Conservation (phyloP, 306 rosid genomes). For the Fragaria iinumae region DNA sequence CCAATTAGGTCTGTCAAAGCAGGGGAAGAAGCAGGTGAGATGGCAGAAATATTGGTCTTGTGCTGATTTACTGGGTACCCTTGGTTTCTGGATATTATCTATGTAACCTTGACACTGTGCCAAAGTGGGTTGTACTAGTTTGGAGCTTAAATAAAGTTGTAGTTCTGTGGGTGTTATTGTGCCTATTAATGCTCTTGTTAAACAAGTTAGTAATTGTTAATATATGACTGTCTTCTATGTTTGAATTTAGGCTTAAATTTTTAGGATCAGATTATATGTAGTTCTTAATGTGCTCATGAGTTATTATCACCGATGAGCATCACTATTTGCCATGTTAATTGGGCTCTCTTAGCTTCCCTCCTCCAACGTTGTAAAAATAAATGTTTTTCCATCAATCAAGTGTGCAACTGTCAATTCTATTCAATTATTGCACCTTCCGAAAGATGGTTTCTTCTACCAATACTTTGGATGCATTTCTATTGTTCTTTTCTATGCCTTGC, state of each 20-base stretch:
- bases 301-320: background rate
- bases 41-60: slow-evolving; percentile 21
- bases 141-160: background rate
- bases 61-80: slow-evolving; percentile 18
- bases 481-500: background rate
- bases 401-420: background rate
- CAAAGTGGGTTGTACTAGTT: background rate
- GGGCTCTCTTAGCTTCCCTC: no score
- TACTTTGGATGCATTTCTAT: background rate
- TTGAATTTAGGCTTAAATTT: background rate
- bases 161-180: background rate
- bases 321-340: background rate
- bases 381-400: background rate
- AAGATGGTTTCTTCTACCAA: background rate
- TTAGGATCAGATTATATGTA: background rate
- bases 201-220: background rate
- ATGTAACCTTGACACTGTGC: slow-evolving; percentile 14
- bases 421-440: background rate
- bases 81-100: background rate
- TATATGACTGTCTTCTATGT: background rate
- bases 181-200: background rate
- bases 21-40: slow-evolving; percentile 97
- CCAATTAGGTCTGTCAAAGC: slow-evolving; percentile 87
- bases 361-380: background rate
- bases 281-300: background rate